A percentile compares a stretch with the other conserved stretches of the same genome.
Evolutionary conservation across 2,329 filamentous ascomycete species (phyloP).

Genomic region (Aspergillus sp.): DNA sequence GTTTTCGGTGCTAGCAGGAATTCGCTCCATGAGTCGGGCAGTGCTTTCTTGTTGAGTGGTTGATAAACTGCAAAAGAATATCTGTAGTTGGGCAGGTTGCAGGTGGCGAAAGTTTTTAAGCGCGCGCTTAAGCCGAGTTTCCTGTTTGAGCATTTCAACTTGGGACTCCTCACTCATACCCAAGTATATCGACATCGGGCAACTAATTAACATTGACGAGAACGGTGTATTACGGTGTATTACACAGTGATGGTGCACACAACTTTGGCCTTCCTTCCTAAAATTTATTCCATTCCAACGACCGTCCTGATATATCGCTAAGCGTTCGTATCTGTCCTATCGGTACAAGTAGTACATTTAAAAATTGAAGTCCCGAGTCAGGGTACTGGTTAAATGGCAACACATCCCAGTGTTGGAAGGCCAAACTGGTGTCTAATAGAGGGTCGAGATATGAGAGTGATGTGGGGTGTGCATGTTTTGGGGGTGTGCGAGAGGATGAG

Average conservation of each 20-base stretch:
- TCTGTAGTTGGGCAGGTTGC: neutral
- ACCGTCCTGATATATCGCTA: constrained; percentile 17
- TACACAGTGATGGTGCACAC: neutral
- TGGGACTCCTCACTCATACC: neutral
- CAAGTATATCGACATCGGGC: neutral
- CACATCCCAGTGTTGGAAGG: constrained; percentile 1
- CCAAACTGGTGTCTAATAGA: constrained; percentile 5
- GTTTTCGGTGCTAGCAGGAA: no score
- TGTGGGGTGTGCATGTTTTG: neutral
- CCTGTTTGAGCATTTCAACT: neutral
- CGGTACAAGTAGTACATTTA: constrained; percentile 30
- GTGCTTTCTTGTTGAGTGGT: neutral
- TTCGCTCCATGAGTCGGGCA: neutral
- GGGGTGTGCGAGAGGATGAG: neutral
- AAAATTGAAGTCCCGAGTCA: constrained; percentile 13
- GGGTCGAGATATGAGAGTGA: neutral
- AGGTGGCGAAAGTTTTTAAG: constrained; percentile 23
- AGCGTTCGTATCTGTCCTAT: constrained; percentile 26
- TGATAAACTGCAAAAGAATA: neutral
- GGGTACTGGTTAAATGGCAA: constrained; percentile 11
- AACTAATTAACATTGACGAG: neutral
- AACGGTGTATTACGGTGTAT: neutral
- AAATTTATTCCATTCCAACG: constrained; percentile 27
- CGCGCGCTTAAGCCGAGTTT: constrained; percentile 24
- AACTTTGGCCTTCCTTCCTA: constrained; percentile 31